Evolutionary conservation across 306 rosid genomes (phyloP), one percentile per base, ranked within the genome.

Genomic region (Oxytropis ochrocephala): DNA sequence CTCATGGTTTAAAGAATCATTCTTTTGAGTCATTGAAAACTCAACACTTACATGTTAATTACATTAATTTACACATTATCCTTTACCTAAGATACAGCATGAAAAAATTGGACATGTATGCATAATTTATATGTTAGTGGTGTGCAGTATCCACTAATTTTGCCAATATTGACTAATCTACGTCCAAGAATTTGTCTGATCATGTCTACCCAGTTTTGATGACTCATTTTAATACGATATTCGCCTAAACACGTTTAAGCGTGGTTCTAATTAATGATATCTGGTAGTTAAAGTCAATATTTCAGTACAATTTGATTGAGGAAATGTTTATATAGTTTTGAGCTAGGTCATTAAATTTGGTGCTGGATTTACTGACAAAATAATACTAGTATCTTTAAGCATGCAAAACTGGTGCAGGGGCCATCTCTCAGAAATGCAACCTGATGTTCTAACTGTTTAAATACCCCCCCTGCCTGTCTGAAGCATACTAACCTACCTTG

Each of bases 271-370:
- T 24, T 0, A 24, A 24, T n/a, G n/a, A n/a, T n/a, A 24, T 2
- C 29, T 2, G 3, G 29, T 24, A 4, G 29, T 24, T 1, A 4
- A 42, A 41, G 51, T 14, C 63, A 13, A 32, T 69, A 24, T 69
- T 48, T 38, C 5, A 16, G 14, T 11, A 30, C 35, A 59, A 67
- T 14, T 66, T 33, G 72, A 62, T 62, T 30, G 74, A 39, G 67
- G 49, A 73, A 52, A 52, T 60, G 73, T 61, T 35, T 59, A 57
- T 59, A 57, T 12, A 39, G 38, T 47, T 4, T 63, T 64, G 51
- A 66, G 57, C 4, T 50, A 50, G 53, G 39, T 11, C 55, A 79
- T 58, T 67, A 58, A 73, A 51, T 58, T 74, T 79, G 80, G 56
- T 69, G 27, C 35, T 1, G 16, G 66, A 36, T 43, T 44, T 53